Conservation (phyloP, 2,329 filamentous ascomycete genomes). For the Aurifilum marmelostoma region DNA sequence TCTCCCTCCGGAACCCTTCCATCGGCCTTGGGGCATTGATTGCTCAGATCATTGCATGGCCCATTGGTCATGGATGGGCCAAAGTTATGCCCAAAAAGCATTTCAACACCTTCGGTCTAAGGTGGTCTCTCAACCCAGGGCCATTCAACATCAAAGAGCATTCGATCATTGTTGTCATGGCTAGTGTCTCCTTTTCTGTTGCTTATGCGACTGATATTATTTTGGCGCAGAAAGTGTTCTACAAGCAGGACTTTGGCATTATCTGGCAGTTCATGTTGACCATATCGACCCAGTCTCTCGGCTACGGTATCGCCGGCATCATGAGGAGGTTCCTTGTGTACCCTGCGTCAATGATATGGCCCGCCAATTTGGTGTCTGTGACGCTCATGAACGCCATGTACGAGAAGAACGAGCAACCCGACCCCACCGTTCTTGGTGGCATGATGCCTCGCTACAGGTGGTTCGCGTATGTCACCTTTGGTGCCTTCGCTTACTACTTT, state of each 20-base stretch:
- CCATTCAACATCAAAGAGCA: constrained; percentile 75
- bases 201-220: constrained; percentile 78
- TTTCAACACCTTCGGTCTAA: constrained; percentile 56
- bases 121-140: constrained; percentile 65
- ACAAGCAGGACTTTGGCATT: constrained; percentile 70
- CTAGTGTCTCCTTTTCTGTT: constrained; percentile 69
- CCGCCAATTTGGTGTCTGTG: constrained; percentile 66
- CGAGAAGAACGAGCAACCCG: constrained; percentile 56
- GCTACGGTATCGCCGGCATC: constrained; percentile 71
- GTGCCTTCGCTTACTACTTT: constrained; percentile 68
- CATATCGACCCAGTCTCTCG: constrained; percentile 70
- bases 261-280: constrained; percentile 68
- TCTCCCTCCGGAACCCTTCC: constrained; percentile 63
- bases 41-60: constrained; percentile 67
- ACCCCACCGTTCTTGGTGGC: constrained; percentile 62
- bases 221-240: constrained; percentile 71
- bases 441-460: constrained; percentile 67
- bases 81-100: constrained; percentile 53
- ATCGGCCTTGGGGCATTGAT: constrained; percentile 65
- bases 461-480: constrained; percentile 62
- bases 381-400: constrained; percentile 75
- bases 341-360: constrained; percentile 76
- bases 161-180: constrained; percentile 70
- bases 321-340: constrained; percentile 67
- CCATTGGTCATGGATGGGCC: constrained; percentile 65